A percentile compares a stretch with the other conserved stretches of the same genome.
Conservation (phyloP, 129 eudicot species). For the Saposhnikovia divaricata region DNA sequence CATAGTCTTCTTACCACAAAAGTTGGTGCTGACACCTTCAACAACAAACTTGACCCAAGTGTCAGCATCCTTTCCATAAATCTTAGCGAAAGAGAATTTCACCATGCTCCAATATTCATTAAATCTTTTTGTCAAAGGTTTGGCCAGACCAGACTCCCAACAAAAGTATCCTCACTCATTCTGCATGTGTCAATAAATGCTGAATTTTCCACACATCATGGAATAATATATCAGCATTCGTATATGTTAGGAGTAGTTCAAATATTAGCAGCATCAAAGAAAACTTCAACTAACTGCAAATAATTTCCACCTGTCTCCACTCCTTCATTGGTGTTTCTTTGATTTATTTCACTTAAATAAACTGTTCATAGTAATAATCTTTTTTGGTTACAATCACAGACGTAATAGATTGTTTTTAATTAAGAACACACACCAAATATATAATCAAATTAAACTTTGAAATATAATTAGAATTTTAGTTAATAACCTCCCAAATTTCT, state of each 20-base stretch:
- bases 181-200: slow-evolving; percentile 38
- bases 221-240: slow-evolving; percentile 22
- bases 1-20: slow-evolving; percentile 34
- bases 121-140: slow-evolving; percentile 51
- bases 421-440: too few relatives aligned
- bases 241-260: slow-evolving; percentile 31
- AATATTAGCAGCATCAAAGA: slow-evolving; percentile 55
- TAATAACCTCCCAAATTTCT: too few relatives aligned
- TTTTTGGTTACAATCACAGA: too few relatives aligned
- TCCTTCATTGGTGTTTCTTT: slow-evolving; percentile 37
- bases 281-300: slow-evolving; percentile 49
- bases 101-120: slow-evolving; percentile 66
- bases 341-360: background rate
- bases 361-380: too few relatives aligned
- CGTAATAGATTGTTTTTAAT: too few relatives aligned
- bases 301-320: slow-evolving; percentile 59
- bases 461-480: too few relatives aligned
- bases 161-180: slow-evolving; percentile 36
- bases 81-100: slow-evolving; percentile 38
- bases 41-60: slow-evolving; percentile 34
- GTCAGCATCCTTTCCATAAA: slow-evolving; percentile 45
- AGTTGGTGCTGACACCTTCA: slow-evolving; percentile 47
- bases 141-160: slow-evolving; percentile 38
- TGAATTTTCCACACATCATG: slow-evolving; percentile 56
- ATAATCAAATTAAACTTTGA: too few relatives aligned